These are phyloP conservation scores for Lactarius deliciosus DNA, from an alignment of 768 basidiomycete genomes.

Conservation along the genomic window DNA sequence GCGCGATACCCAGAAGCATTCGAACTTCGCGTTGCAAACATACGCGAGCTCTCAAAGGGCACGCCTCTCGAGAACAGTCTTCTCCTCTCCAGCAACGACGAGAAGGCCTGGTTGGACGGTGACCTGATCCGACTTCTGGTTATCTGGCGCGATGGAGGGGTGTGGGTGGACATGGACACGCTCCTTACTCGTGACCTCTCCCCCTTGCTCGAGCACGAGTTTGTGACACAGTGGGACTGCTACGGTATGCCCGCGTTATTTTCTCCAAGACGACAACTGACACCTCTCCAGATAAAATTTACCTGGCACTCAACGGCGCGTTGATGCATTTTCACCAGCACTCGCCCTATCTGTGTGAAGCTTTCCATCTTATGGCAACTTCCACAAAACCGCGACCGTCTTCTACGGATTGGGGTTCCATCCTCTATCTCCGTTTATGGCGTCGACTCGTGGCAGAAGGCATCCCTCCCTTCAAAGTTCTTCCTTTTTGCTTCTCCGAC, in stretches of 20 bases:
- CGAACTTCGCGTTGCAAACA: constrained; percentile 66
- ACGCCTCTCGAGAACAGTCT: constrained; percentile 72
- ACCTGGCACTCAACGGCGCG: constrained; percentile 72
- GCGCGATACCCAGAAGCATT: constrained; percentile 67
- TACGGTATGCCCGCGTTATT: constrained; percentile 60
- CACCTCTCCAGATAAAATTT: constrained; percentile 22
- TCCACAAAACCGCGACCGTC: constrained; percentile 69
- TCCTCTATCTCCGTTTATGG: constrained; percentile 90
- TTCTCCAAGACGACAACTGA: neutral
- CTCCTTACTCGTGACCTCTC: constrained; percentile 84
- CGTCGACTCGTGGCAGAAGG: constrained; percentile 71
- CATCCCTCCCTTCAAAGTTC: constrained; percentile 83
- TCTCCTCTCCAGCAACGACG: constrained; percentile 61
- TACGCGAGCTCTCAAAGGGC: constrained; percentile 61
- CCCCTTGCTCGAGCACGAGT: constrained; percentile 90
- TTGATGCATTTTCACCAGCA: constrained; percentile 89
- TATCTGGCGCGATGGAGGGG: constrained; percentile 86
- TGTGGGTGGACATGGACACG: constrained; percentile 99
- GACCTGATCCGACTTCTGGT: constrained; percentile 87
- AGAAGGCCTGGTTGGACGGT: constrained; percentile 92
- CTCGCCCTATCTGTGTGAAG: constrained; percentile 96
- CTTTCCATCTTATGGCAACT: constrained; percentile 76
- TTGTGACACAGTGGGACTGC: constrained; percentile 98
- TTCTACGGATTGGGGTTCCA: constrained; percentile 92
- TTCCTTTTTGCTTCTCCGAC: constrained; percentile 96